Evolutionary conservation across 495 filamentous ascomycete genomes (phyloP), one percentile per base, ranked within the genome.

Genomic region (Hypoxylon lienhwacheense): DNA sequence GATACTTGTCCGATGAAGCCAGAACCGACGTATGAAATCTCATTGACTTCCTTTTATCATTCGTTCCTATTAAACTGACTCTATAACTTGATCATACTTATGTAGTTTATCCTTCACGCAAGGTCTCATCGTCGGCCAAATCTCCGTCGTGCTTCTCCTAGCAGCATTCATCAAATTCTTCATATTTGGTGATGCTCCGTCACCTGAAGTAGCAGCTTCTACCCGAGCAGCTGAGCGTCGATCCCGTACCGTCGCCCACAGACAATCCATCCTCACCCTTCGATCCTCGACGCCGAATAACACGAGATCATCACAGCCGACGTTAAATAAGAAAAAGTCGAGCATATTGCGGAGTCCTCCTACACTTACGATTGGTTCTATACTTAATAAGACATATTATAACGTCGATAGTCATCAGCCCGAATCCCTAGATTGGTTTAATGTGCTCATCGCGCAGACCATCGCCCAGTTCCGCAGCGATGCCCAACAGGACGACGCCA

Each of bases 341-440:
- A 85, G 77, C 59, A 81, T 92, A 25, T 78, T 93, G 17, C 82
- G 89, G 7, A 81, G 70, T 55, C 83, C 70, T 53, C 84, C 85
- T 7, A 70, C 68, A 15, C 62, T 77, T 24, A 96, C 89, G 26
- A 95, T 89, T 6, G 84, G 84, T n/a, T 91, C 90, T 2, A 96
- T 98, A 36, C 82, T 98, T 11, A 83, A 82, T 51, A 98, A 98
- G 69, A 98, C 93, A 12, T 98, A 97, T 75, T 98, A 98, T 73
- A 96, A 93, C 71, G 89, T 95, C 44, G 84, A 91, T 49, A 88
- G 87, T 31, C 93, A 98, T 67, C 92, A 96, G 69, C 95, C 93
- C n/a, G 93, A 98, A 71, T 90, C 86, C n/a, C 73, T 98, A 58
- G 93, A 98, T 67, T 98, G 93, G 93, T 97, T 98, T 78, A 98